Evolutionary conservation across 345 rosid species (phyloP).

Genomic region (Eutrema heterophyllum): DNA sequence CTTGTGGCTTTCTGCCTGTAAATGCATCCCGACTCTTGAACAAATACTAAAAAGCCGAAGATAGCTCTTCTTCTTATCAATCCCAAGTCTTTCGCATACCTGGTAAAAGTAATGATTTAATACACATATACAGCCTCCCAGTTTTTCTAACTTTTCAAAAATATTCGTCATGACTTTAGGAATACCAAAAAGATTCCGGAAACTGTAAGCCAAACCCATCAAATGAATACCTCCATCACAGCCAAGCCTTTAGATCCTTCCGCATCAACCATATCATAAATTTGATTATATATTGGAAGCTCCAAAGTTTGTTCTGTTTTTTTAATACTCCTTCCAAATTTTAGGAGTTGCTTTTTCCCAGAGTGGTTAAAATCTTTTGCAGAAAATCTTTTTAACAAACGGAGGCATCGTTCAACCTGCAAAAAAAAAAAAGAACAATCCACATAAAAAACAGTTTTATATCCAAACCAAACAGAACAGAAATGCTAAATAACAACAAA

Average conservation of each 20-base stretch:
- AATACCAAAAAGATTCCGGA: conserved; percentile 2
- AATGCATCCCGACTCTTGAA: conserved; percentile 68
- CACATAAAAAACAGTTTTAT: not conserved
- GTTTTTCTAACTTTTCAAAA: not conserved
- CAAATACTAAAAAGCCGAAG: conserved; percentile 60
- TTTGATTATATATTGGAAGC: conserved; percentile 78
- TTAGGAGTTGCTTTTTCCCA: conserved; percentile 39
- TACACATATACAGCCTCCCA: not conserved
- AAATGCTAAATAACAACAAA: not conserved
- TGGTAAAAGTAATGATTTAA: conserved; percentile 31
- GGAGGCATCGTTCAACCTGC: conserved; percentile 66
- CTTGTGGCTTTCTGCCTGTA: conserved; percentile 61
- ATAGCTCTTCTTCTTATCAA: conserved; percentile 77
- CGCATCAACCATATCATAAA: conserved; percentile 80
- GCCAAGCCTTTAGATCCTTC: conserved; percentile 67
- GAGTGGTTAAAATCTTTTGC: conserved; percentile 36
- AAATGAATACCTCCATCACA: conserved; percentile 57
- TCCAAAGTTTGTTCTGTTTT: conserved; percentile 68
- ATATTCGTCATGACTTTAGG: not conserved
- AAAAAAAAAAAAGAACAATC: conserved; percentile 25
- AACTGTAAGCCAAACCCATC: not conserved
- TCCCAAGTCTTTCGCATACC: conserved; percentile 78
- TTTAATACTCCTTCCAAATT: conserved; percentile 63
- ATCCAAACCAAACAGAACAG: not conserved
- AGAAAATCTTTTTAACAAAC: conserved; percentile 48